phyloP scores from a whole-genome alignment of 1,139 yeast genomes.

The Cylindricascospora bacillispora region DNA sequence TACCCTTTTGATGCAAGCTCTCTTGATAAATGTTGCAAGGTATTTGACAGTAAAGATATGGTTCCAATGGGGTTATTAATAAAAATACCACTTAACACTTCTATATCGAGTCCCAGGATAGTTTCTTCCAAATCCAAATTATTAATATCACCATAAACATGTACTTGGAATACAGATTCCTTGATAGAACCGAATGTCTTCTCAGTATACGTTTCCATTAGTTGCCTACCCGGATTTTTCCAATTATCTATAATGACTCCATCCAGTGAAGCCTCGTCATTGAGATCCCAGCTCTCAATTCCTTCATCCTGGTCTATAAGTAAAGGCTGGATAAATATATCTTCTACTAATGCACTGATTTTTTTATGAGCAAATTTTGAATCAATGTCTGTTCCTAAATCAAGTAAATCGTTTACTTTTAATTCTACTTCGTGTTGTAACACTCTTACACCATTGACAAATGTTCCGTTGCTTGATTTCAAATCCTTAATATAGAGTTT shows the following conservation, averaged over 20 bases:
- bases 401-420: slow-evolving; percentile 62
- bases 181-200: too few relatives aligned
- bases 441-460: slow-evolving; percentile 62
- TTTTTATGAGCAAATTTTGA: slow-evolving; percentile 68
- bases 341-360: slow-evolving; percentile 67
- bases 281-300: not conserved
- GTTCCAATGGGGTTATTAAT: slow-evolving; percentile 46
- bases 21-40: slow-evolving; percentile 31
- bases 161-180: slow-evolving; percentile 43
- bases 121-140: slow-evolving; percentile 46
- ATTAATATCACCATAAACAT: slow-evolving; percentile 66
- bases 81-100: slow-evolving; percentile 45
- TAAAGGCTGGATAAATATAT: slow-evolving; percentile 45
- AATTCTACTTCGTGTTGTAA: slow-evolving; percentile 44
- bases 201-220: slow-evolving; percentile 6
- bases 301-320: slow-evolving; percentile 3
- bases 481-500: slow-evolving; percentile 68
- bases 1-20: slow-evolving; percentile 33
- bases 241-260: not conserved
- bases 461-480: slow-evolving; percentile 91
- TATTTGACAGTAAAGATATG: slow-evolving; percentile 37
- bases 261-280: not conserved
- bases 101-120: slow-evolving; percentile 40
- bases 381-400: slow-evolving; percentile 83
- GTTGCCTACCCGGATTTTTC: not conserved